Percentiles rank a stretch among this genome's conserved stretches.
These are phyloP conservation scores for Podila epicladia DNA, from an alignment of 192 early-diverging fungal species.

Conservation along the genomic window DNA sequence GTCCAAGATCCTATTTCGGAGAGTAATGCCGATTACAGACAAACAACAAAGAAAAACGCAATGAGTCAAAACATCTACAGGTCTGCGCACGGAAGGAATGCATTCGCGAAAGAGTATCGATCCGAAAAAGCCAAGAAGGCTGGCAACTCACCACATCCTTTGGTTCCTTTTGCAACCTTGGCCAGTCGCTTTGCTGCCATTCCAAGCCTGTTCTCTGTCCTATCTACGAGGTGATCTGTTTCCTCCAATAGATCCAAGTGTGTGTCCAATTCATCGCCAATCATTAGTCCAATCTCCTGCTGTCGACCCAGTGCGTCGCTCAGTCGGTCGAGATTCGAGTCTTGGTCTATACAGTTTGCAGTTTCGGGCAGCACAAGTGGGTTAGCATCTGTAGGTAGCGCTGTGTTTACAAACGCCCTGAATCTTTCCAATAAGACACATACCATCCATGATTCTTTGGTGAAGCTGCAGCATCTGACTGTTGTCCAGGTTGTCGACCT, in stretches of 20 bases:
- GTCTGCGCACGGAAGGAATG: not conserved
- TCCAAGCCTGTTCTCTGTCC: conserved; percentile 55
- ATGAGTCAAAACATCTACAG: too few species aligned
- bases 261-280: conserved; percentile 76
- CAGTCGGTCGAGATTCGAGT: conserved; percentile 76
- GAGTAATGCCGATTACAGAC: not conserved
- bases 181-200: conserved; percentile 60
- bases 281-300: conserved; percentile 74
- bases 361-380: not conserved
- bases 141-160: conserved; percentile 60
- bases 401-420: not conserved
- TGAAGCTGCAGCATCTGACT: conserved; percentile 70
- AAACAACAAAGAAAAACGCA: conserved; percentile 3
- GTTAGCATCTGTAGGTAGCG: not conserved
- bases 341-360: conserved; percentile 67
- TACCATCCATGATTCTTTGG: conserved; percentile 72
- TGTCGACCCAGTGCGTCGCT: conserved; percentile 69
- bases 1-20: conserved; percentile 53
- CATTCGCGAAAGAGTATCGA: not conserved
- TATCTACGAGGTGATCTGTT: conserved; percentile 72
- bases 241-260: conserved; percentile 79
- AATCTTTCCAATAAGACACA: not conserved
- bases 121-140: not conserved
- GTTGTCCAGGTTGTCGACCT: conserved; percentile 54
- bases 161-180: conserved; percentile 60